These are phyloP conservation scores for Mycena olivaceomarginata DNA, from an alignment of 768 basidiomycete genomes.

Conservation along the genomic window DNA sequence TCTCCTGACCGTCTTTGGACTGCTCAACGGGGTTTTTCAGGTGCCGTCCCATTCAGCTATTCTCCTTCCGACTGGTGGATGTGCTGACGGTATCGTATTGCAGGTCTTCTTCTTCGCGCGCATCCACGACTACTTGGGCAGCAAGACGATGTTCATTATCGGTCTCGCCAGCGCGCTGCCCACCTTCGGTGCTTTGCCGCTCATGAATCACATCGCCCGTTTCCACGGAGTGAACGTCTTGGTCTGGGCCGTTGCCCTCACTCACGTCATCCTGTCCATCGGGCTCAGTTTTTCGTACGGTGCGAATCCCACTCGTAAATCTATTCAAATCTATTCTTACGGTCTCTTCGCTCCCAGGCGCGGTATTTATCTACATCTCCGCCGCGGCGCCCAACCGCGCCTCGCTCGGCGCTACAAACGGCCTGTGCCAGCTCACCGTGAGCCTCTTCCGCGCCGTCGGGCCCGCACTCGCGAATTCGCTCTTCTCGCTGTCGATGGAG, in stretches of 20 bases:
- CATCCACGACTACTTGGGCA: constrained; percentile 72
- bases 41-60: constrained; percentile 42
- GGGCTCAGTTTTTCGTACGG: constrained; percentile 57
- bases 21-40: constrained; percentile 73
- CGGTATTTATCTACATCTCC: constrained; percentile 70
- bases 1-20: constrained; percentile 71
- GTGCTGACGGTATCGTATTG: too few relatives aligned
- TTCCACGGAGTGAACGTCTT: constrained; percentile 42
- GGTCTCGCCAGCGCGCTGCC: constrained; percentile 66
- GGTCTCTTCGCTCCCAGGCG: constrained; percentile 49
- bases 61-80: constrained; percentile 52
- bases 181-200: constrained; percentile 67
- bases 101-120: constrained; percentile 71
- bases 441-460: constrained; percentile 65
- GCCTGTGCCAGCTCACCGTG: constrained; percentile 61
- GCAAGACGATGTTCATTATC: constrained; percentile 68
- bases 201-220: constrained; percentile 68
- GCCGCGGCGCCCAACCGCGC: constrained; percentile 69
- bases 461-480: constrained; percentile 68
- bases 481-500: constrained; percentile 77
- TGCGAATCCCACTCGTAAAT: constrained; percentile 35
- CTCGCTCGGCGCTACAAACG: constrained; percentile 72
- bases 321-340: too few relatives aligned
- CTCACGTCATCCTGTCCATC: constrained; percentile 54
- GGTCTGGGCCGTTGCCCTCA: constrained; percentile 53